Conservation (phyloP, 768 basidiomycete genomes). For the Leccinum subgranulosum region DNA sequence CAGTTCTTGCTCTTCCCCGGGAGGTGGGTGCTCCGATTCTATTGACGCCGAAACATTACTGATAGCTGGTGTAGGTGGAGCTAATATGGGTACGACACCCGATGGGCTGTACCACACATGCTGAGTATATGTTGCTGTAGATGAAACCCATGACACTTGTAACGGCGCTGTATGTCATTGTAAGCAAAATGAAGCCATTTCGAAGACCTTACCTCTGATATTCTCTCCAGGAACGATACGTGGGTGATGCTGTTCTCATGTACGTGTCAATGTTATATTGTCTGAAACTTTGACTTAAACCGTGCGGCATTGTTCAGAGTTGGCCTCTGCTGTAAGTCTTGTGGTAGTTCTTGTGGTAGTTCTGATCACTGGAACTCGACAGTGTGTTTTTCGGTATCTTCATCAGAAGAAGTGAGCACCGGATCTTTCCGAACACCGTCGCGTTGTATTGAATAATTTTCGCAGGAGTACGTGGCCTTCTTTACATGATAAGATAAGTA, state of each 20-base stretch:
- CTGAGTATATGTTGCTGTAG: constrained; percentile 10
- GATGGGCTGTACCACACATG: background rate
- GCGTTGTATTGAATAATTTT: background rate
- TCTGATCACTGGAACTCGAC: background rate
- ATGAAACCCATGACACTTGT: constrained; percentile 26
- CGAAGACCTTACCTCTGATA: background rate
- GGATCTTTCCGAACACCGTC: background rate
- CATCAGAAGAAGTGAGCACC: constrained; percentile 17
- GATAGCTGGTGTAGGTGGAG: constrained; percentile 21
- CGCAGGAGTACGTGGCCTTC: constrained; percentile 23
- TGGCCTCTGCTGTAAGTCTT: constrained; percentile 19
- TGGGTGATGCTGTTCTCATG: constrained; percentile 30
- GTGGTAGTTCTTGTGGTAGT: background rate
- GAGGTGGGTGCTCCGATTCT: constrained; percentile 19
- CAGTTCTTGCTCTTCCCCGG: constrained; percentile 26
- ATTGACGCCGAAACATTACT: background rate
- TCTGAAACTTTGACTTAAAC: background rate
- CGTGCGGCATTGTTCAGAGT: constrained; percentile 6
- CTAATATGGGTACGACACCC: constrained; percentile 28
- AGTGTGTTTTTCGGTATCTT: constrained; percentile 23
- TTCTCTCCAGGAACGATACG: constrained; percentile 26
- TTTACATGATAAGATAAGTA: background rate
- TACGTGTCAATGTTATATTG: constrained; percentile 6
- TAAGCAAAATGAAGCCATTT: constrained; percentile 5
- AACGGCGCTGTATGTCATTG: constrained; percentile 23